Percentiles rank a stretch among this genome's conserved stretches.
phyloP scores from a whole-genome alignment of 371 early-diverging fungal genomes.

The Gilbertella persicaria region DNA sequence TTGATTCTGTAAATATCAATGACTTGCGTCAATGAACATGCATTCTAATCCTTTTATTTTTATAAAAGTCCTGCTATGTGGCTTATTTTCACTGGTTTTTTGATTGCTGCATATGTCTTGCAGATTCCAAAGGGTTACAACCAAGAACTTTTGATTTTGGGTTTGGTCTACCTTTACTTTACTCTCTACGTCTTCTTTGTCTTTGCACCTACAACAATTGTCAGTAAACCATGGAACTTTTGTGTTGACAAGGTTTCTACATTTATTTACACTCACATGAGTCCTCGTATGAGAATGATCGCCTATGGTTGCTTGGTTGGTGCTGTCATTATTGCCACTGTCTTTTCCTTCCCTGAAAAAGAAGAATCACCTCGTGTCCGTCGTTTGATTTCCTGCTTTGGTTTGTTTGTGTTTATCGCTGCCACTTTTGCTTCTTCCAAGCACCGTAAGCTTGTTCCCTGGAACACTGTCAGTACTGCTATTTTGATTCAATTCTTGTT shows the following conservation, averaged over 20 bases:
- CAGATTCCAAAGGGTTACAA: conserved; percentile 35
- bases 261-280: background rate
- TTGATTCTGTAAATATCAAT: conserved; percentile 5
- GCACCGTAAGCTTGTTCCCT: conserved; percentile 64
- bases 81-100: conserved; percentile 29
- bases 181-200: conserved; percentile 21
- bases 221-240: conserved; percentile 19
- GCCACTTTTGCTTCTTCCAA: conserved; percentile 56
- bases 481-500: conserved; percentile 73
- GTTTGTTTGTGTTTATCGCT: conserved; percentile 60
- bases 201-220: conserved; percentile 20
- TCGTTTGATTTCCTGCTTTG: conserved; percentile 72
- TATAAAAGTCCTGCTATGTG: conserved; percentile 18
- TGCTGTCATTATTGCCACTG: conserved; percentile 51
- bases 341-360: conserved; percentile 53
- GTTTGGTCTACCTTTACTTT: conserved; percentile 31
- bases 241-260: background rate
- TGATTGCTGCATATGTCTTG: conserved; percentile 24
- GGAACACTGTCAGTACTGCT: conserved; percentile 75
- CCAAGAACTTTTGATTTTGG: conserved; percentile 29
- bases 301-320: conserved; percentile 24
- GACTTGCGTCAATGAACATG: background rate
- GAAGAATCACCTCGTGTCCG: conserved; percentile 55
- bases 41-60: conserved; percentile 3
- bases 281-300: background rate